A percentile compares a stretch with the other conserved stretches of the same genome.
phyloP scores from a whole-genome alignment of 225 moss, liverwort and hornwort genomes.

The Bryoerythrophyllum caledonicum region DNA sequence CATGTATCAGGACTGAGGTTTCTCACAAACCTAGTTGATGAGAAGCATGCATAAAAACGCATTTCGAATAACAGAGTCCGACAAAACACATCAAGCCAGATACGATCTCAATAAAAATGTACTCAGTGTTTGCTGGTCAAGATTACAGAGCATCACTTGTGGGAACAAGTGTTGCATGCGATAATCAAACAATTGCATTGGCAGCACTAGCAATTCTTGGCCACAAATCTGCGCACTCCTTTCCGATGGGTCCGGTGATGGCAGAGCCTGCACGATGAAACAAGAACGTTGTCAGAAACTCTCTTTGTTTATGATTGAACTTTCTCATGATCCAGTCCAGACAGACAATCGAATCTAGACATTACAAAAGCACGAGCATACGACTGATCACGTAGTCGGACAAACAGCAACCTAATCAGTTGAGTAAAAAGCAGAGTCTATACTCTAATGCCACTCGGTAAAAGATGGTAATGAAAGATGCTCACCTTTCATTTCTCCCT shows the following conservation, averaged over 20 bases:
- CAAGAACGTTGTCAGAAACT: background rate
- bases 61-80: background rate
- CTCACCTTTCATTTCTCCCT: conserved; percentile 74
- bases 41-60: background rate
- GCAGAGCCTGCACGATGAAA: conserved; percentile 46
- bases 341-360: background rate
- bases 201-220: conserved; percentile 64
- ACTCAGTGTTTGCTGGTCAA: background rate
- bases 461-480: background rate
- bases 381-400: background rate
- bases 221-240: conserved; percentile 63
- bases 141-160: background rate
- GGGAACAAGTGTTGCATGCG: background rate
- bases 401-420: background rate
- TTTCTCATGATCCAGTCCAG: background rate
- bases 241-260: conserved; percentile 64
- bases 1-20: background rate
- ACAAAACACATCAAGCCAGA: background rate
- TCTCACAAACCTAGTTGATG: background rate
- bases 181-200: conserved; percentile 50
- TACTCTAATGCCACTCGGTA: background rate
- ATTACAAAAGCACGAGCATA: background rate
- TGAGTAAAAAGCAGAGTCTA: background rate
- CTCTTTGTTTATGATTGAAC: background rate
- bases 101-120: too few relatives aligned